Evolutionary conservation across 2,329 filamentous ascomycete species (phyloP).

Genomic region (Stagonosporopsis rhizophila): DNA sequence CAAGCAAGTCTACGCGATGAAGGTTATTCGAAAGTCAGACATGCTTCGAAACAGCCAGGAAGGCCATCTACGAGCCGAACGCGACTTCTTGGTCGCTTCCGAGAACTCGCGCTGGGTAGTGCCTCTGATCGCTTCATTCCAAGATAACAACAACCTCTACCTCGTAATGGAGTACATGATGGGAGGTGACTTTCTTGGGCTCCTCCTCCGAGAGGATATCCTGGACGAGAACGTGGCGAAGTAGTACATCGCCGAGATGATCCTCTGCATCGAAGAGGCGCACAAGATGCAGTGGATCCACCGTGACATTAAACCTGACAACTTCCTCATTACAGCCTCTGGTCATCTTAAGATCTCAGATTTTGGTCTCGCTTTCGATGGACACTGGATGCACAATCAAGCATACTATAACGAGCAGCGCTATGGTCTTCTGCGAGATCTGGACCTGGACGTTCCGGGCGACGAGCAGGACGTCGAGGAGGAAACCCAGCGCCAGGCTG

Average conservation of each 20-base stretch:
- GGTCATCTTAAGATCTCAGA: constrained; percentile 96
- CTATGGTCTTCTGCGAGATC: constrained; percentile 76
- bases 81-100: constrained; percentile 88
- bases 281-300: constrained; percentile 91
- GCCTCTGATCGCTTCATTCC: constrained; percentile 85
- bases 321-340: constrained; percentile 87
- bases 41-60: constrained; percentile 94
- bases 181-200: constrained; percentile 88
- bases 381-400: constrained; percentile 92
- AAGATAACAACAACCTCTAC: constrained; percentile 84
- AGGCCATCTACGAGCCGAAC: constrained; percentile 86
- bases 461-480: constrained; percentile 74
- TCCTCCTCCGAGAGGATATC: constrained; percentile 84
- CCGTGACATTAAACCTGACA: constrained; percentile 95
- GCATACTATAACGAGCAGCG: constrained; percentile 85
- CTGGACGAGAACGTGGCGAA: constrained; percentile 79
- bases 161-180: constrained; percentile 99
- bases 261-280: constrained; percentile 90
- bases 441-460: constrained; percentile 76
- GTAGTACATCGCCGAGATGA: constrained; percentile 96
- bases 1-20: constrained; percentile 86
- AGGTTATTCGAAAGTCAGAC: constrained; percentile 90
- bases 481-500: constrained; percentile 56
- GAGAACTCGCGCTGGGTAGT: constrained; percentile 92
- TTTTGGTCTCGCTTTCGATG: constrained; percentile 93